A percentile compares a stretch with the other conserved stretches of the same genome.
Conservation (phyloP, 2,329 filamentous ascomycete species). For the Didymella keratinophila region DNA sequence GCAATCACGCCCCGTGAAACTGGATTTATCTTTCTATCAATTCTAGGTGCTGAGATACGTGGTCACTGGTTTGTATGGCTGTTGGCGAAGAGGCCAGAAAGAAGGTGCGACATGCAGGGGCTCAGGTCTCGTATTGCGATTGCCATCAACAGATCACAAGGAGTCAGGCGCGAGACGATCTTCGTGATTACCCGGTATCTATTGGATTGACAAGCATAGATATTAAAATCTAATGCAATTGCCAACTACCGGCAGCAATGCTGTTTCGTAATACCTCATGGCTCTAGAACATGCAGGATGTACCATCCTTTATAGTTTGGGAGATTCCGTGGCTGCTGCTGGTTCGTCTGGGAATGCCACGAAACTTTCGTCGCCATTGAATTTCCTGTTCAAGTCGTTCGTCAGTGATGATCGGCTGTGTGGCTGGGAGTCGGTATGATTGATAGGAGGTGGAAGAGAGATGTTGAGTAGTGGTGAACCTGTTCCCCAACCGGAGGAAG, state of each 20-base stretch:
- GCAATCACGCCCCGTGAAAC: background rate
- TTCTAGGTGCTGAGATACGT: background rate
- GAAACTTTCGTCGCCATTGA: constrained; percentile 50
- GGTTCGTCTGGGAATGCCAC: constrained; percentile 38
- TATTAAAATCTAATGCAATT: constrained; percentile 1
- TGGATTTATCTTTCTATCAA: background rate
- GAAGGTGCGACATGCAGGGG: constrained; percentile 11
- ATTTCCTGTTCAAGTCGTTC: constrained; percentile 35
- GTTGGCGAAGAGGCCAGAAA: background rate
- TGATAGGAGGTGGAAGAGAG: background rate
- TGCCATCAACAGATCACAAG: background rate
- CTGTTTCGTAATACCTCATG: background rate
- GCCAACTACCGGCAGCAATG: background rate
- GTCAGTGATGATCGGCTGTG: constrained; percentile 7
- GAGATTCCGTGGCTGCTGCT: constrained; percentile 21
- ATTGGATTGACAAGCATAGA: background rate
- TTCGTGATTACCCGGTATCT: background rate
- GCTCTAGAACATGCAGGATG: background rate
- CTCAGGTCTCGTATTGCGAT: background rate
- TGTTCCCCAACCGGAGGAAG: constrained; percentile 8
- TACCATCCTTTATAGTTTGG: constrained; percentile 36
- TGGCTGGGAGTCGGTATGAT: background rate
- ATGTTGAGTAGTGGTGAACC: constrained; percentile 8
- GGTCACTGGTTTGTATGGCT: background rate
- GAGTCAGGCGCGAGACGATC: background rate